These are phyloP conservation scores for Yamadazyma kitorensis DNA, from an alignment of 805 yeast species.

Conservation along the genomic window DNA sequence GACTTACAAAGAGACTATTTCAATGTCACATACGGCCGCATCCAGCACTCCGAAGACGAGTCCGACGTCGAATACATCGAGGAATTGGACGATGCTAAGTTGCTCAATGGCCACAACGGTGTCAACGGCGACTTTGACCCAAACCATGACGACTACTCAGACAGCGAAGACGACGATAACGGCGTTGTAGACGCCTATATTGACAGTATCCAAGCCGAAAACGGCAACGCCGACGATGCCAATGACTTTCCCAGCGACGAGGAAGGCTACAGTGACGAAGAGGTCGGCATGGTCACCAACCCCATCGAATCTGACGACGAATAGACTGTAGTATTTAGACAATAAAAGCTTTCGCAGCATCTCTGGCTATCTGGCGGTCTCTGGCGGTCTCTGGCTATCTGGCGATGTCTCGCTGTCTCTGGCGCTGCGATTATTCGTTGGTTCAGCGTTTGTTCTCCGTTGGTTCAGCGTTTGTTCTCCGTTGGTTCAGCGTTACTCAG, in stretches of 20 bases:
- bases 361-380: too few species aligned
- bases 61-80: conserved; percentile 69
- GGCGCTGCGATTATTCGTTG: too few species aligned
- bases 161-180: conserved; percentile 11
- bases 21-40: conserved; percentile 34
- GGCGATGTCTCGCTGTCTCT: too few species aligned
- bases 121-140: conserved; percentile 22
- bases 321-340: background rate
- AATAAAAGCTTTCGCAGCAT: background rate
- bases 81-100: conserved; percentile 54
- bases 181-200: conserved; percentile 5
- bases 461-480: too few species aligned
- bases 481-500: too few species aligned
- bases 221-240: conserved; percentile 18
- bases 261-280: conserved; percentile 9
- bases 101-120: conserved; percentile 19
- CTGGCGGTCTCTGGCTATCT: too few species aligned
- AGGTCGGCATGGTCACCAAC: conserved; percentile 7
- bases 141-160: too few species aligned
- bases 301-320: conserved; percentile 6
- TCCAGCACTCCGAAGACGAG: conserved; percentile 33
- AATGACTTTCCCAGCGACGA: conserved; percentile 19
- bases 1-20: conserved; percentile 25
- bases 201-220: conserved; percentile 7
- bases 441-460: too few species aligned